Evolutionary conservation across 208 protist species (phyloP).

Genomic region (Leishmania guyanensis): DNA sequence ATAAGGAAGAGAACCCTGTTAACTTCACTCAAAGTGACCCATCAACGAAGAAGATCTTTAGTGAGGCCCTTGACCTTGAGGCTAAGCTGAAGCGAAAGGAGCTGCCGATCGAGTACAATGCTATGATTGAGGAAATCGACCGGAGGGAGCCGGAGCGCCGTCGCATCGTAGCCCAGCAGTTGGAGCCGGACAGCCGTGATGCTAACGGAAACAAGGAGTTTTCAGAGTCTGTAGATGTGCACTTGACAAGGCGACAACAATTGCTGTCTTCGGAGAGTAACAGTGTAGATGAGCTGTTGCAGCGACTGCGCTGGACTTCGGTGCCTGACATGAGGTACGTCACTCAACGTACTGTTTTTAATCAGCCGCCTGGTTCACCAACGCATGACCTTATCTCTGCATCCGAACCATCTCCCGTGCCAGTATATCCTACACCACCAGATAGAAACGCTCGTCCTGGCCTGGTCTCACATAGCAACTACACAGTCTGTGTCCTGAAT

Average conservation of each 20-base stretch:
- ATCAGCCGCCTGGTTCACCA: neutral
- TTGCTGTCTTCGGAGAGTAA: constrained; percentile 27
- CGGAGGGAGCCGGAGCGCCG: constrained; percentile 34
- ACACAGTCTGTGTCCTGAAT: constrained; percentile 45
- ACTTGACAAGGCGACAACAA: constrained; percentile 25
- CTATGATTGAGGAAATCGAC: constrained; percentile 41
- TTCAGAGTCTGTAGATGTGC: neutral
- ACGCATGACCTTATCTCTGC: neutral
- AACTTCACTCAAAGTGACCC: constrained; percentile 19
- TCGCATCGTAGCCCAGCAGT: constrained; percentile 36
- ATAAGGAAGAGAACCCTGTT: constrained; percentile 34
- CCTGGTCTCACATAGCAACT: constrained; percentile 1
- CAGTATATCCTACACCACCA: neutral
- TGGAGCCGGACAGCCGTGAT: constrained; percentile 23
- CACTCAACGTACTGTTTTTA: neutral
- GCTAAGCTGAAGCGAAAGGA: constrained; percentile 27
- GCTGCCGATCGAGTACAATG: constrained; percentile 37
- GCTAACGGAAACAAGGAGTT: neutral
- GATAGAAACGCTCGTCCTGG: neutral
- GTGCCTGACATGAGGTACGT: neutral
- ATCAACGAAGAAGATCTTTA: constrained; percentile 20
- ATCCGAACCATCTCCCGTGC: neutral
- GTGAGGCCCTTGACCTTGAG: constrained; percentile 31
- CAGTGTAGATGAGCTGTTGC: constrained; percentile 26
- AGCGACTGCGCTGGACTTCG: constrained; percentile 20